Conservation (phyloP, 768 basidiomycete species). For the Tricholoma flavovirens region DNA sequence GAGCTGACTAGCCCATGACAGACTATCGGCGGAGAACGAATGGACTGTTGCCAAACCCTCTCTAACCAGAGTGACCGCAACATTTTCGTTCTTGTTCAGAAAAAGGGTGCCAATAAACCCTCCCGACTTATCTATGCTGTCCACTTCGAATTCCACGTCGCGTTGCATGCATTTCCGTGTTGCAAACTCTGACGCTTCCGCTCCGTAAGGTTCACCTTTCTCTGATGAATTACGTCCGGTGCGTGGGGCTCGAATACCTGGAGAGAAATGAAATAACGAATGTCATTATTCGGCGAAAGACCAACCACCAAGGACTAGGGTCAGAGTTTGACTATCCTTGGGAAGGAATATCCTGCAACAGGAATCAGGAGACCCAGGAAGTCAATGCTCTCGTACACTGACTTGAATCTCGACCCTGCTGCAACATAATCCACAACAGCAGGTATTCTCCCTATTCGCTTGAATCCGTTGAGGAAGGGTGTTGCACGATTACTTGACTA, state of each 20-base stretch:
- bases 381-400: conserved; percentile 11
- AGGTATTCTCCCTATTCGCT: conserved; percentile 75
- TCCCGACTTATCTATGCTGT: conserved; percentile 87
- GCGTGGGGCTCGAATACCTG: conserved; percentile 88
- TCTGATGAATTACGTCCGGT: conserved; percentile 76
- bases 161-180: conserved; percentile 85
- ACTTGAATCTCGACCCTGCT: conserved; percentile 95
- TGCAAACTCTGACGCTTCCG: conserved; percentile 77
- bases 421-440: conserved; percentile 93
- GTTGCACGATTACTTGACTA: conserved; percentile 70
- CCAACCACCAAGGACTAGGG: conserved; percentile 82
- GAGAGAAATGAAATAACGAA: not conserved
- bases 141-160: conserved; percentile 91
- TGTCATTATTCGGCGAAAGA: conserved; percentile 1
- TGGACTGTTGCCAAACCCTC: conserved; percentile 91
- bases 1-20: conserved; percentile 76
- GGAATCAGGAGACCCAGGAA: not conserved
- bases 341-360: conserved; percentile 65
- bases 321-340: conserved; percentile 90
- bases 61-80: conserved; percentile 71
- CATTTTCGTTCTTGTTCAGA: conserved; percentile 81
- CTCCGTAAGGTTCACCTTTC: conserved; percentile 85
- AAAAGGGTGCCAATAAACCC: conserved; percentile 92
- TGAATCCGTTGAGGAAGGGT: conserved; percentile 88
- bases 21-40: conserved; percentile 76